phyloP scores from a whole-genome alignment of 2,329 filamentous ascomycete species.

The Tetracladium maxilliforme region DNA sequence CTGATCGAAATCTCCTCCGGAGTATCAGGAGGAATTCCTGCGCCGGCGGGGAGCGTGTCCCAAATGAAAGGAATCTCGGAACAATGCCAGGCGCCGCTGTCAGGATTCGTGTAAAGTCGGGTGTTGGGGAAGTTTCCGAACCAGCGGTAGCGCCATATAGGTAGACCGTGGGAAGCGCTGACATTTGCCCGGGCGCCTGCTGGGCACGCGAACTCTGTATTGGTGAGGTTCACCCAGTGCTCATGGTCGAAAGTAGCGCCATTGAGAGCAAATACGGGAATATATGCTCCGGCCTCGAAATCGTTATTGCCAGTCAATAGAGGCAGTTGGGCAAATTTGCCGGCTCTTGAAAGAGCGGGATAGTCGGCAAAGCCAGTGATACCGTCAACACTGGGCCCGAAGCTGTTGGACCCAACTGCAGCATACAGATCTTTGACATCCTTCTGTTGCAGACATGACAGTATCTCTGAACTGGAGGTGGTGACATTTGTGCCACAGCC shows the following conservation, averaged over 20 bases:
- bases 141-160: conserved; percentile 22
- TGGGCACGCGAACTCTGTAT: conserved; percentile 17
- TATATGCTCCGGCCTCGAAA: conserved; percentile 16
- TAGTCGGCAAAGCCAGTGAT: conserved; percentile 13
- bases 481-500: conserved; percentile 13
- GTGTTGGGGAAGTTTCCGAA: conserved; percentile 20
- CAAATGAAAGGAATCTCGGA: conserved; percentile 18
- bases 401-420: conserved; percentile 8
- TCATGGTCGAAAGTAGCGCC: conserved; percentile 7
- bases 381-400: conserved; percentile 12
- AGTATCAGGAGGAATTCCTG: conserved; percentile 8
- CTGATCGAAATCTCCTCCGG: conserved; percentile 13
- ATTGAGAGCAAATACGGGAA: conserved; percentile 7
- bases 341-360: conserved; percentile 6
- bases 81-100: conserved; percentile 18
- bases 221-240: conserved; percentile 13
- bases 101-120: conserved; percentile 10
- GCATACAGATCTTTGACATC: conserved; percentile 1
- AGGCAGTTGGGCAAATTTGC: conserved; percentile 8
- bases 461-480: conserved; percentile 6
- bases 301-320: conserved; percentile 16
- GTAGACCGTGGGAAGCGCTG: conserved; percentile 10
- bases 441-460: conserved; percentile 12
- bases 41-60: conserved; percentile 10
- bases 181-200: conserved; percentile 11